A percentile compares a stretch with the other conserved stretches of the same genome.
Conservation (phyloP, 2,329 filamentous ascomycete genomes). For the Ophiosphaerella herpotricha region DNA sequence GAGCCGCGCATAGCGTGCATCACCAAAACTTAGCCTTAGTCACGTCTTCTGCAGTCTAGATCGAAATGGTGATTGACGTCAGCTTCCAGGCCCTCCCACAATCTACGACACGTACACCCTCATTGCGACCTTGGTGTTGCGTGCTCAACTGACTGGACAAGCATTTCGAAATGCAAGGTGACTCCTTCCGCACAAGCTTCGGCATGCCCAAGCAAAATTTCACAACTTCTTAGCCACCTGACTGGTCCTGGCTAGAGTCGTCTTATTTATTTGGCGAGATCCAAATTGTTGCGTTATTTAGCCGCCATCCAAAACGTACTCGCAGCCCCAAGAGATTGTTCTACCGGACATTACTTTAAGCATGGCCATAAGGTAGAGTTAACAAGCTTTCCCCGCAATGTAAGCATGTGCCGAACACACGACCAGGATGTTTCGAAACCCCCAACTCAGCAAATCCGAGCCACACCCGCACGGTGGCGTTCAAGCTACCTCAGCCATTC, state of each 20-base stretch:
- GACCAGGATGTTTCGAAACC: conserved; percentile 12
- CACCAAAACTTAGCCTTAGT: no score
- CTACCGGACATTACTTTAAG: conserved; percentile 18
- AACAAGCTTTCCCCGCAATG: conserved; percentile 41
- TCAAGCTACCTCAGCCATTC: neutral
- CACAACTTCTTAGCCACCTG: neutral
- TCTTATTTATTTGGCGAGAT: conserved; percentile 4
- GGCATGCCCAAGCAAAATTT: neutral
- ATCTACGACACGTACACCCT: neutral
- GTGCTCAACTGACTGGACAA: conserved; percentile 2
- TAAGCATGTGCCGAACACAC: conserved; percentile 33
- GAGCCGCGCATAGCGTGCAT: no score
- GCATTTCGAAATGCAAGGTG: neutral
- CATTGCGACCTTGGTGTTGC: conserved; percentile 3
- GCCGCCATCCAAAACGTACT: conserved; percentile 30
- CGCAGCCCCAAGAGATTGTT: conserved; percentile 16
- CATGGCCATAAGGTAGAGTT: conserved; percentile 15
- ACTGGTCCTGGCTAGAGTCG: neutral
- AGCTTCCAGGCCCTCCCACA: neutral
- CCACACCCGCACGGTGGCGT: neutral
- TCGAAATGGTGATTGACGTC: no score
- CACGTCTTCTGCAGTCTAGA: no score
- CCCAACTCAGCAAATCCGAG: conserved; percentile 4
- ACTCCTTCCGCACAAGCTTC: neutral
- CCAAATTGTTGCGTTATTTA: conserved; percentile 33